Evolutionary conservation across 495 filamentous ascomycete genomes (phyloP), one percentile per base, ranked within the genome.

Genomic region (Venustampulla echinocandica): DNA sequence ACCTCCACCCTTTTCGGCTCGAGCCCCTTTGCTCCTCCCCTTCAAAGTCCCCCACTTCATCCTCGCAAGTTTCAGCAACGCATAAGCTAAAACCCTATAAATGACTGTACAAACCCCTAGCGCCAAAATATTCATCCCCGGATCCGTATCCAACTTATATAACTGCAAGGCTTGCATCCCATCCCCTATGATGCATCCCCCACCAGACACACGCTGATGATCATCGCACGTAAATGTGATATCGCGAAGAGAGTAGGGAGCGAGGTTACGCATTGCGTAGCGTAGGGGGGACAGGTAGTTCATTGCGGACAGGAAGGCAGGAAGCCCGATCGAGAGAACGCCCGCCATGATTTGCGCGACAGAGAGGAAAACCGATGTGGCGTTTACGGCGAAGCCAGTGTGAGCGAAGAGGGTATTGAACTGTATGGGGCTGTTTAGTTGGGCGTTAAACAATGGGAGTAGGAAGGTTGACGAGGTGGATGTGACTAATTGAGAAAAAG

Each of bases 381-480:
- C 58, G 49, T 84, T 85, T 36, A 87, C 73, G 7, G 82, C 80
- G 59, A 88, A 87, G 1, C 84, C 84, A 0, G 81, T 81, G 54
- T 88, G 84, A 24, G 64, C 60, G 62, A 87, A 83, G 5, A 87
- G 64, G 0, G 84, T 87, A 57, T 83, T 85, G 64, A 88, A 86
- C 55, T 58, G 32, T 43, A 34, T 9, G 5, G 6, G 11, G 20
- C 15, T n/a, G 23, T 49, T 36, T 30, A 19, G 3, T 19, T 36
- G 35, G 11, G 20, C 15, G 15, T 11, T 35, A 14, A 23, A 6
- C 10, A 22, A 17, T 1, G 20, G 19, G 4, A 43, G 32, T 28
- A 20, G 10, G 18, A 21, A 7, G 22, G 37, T 2, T 14, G 19
- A 32, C 10, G 28, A 13, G 23, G 27, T 32, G 14, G 18, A 18